phyloP scores from a whole-genome alignment of 257 asterid genomes.

The Solanum verrucosum region DNA sequence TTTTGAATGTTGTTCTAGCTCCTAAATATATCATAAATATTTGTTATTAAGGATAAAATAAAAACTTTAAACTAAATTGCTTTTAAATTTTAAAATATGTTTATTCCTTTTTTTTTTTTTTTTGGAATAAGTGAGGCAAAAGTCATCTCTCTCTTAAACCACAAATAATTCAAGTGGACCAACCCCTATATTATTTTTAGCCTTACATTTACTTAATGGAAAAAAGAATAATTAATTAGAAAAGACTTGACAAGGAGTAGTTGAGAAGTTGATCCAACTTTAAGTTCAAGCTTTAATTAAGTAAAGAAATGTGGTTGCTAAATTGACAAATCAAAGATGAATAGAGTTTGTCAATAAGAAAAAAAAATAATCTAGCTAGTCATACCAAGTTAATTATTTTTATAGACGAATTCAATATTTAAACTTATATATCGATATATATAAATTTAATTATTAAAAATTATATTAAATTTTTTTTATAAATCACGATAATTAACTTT shows the following conservation, averaged over 20 bases:
- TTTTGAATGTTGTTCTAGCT: background rate
- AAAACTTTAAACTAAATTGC: background rate
- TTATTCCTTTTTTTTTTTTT: background rate
- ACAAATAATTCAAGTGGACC: background rate
- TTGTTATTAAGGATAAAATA: too few relatives aligned
- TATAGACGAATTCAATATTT: rapidly evolving
- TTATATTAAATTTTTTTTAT: too few relatives aligned
- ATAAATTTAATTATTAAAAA: too few relatives aligned
- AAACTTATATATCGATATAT: background rate
- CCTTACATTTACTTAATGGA: background rate
- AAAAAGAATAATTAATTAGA: background rate
- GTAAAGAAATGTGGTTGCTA: background rate
- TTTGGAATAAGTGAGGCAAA: background rate
- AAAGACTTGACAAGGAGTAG: background rate
- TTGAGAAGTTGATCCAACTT: background rate
- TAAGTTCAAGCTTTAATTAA: background rate
- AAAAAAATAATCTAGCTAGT: background rate
- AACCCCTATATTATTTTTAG: background rate
- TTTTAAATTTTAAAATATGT: background rate
- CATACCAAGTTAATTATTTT: background rate
- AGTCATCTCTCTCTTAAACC: background rate
- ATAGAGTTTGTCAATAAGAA: background rate
- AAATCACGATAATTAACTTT: too few relatives aligned
- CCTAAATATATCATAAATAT: background rate
- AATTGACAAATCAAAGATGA: background rate